Base-by-base conservation (phyloP, 805 yeast species). In the Kazachstania africana region DNA sequence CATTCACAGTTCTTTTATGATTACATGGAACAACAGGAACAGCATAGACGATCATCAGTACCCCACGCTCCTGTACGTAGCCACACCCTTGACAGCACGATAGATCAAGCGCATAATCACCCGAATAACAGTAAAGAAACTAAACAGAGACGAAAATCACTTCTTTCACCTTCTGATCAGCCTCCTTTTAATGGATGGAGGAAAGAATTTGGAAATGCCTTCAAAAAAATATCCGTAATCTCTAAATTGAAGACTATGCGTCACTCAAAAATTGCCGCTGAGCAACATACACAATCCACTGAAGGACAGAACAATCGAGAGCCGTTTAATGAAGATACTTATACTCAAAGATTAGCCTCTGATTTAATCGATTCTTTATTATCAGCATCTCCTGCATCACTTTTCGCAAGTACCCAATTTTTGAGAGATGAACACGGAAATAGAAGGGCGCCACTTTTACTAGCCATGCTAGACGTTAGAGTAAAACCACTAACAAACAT, bases 381-480 rank as follows among this genome's bases (percentile, higher is more conserved):
- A 5, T 60, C 79, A 4, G 93, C 81, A 8, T 65, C 77, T 9
- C 87, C 95, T 0, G 78, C 82, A 3, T 76, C 83, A 0, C 60
- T 82, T 35, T 63, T 84, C 35, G 63, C 84, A 4, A 84, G 91
- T 4, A 72, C 93, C 1, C 68, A 76, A 24, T 72, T 91, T 37
- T 63, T 76, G 28, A 69, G 72, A 32, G 95, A 85, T 51, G 94
- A 83, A 37, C 70, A 68, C 41, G 83, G 81, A 1, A 66, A 69
- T 3, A 70, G 76, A 34, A 70, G 95, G 37, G 91, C 94, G 0
- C 95, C 98, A 1, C 63, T 88, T 21, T 54, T 91, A 25, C 56
- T 85, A 24, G 77, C 81, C 12, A 70, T 85, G 53, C 48, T 91
- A 16, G 78, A 83, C 5, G 63, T 85, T 26, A 65, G 68, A 26